Base-by-base conservation (phyloP, 495 filamentous ascomycete genomes). In the Podospora comata region DNA sequence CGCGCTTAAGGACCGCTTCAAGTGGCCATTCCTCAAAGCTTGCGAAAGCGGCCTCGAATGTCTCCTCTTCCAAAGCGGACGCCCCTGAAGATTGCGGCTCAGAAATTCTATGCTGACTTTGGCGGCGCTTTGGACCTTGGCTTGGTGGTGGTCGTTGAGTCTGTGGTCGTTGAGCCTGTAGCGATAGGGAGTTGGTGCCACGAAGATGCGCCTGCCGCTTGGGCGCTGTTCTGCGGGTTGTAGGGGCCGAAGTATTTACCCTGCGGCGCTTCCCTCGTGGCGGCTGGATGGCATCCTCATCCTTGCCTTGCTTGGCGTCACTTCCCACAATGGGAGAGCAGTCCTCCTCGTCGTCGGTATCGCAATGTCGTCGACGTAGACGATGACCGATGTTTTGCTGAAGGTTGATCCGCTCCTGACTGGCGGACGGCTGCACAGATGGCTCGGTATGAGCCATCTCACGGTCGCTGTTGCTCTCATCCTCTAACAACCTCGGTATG, bases 41-140 rank as follows among this genome's bases (percentile, higher is more conserved):
- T 68, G 27, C 27, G 27, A 59, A 64, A 64, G 66, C 11, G 20
- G 28, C 54, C 23, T 64, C 27, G 20, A 64, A 6, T 60, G 20
- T 68, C 66, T 68, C 53, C 66, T 68, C 60, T 68, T 53, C 66
- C 20, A 58, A 64, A 64, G 53, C 54, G 27, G 66, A 64, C 3
- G 5, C 61, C 60, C 34, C 23, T 68, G 39, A 64, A 59, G 66
- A 55, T 64, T 28, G 53, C 13, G 63, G 63, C 18, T 65, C 58
- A 26, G 63, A 65, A 65, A 55, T 62, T 0, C 59, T 61, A 0
- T 34, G 30, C 65, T 67, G 30, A 61, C 65, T 67, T 67, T 61
- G 30, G 65, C 57, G 57, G 59, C 59, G 34, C 34, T 62, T 67
- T 65, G 26, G 27, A 27, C 65, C 60, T 67, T 67, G 20, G 32